These are phyloP conservation scores for Didymella glomerata DNA, from an alignment of 2,329 filamentous ascomycete species.

Conservation along the genomic window DNA sequence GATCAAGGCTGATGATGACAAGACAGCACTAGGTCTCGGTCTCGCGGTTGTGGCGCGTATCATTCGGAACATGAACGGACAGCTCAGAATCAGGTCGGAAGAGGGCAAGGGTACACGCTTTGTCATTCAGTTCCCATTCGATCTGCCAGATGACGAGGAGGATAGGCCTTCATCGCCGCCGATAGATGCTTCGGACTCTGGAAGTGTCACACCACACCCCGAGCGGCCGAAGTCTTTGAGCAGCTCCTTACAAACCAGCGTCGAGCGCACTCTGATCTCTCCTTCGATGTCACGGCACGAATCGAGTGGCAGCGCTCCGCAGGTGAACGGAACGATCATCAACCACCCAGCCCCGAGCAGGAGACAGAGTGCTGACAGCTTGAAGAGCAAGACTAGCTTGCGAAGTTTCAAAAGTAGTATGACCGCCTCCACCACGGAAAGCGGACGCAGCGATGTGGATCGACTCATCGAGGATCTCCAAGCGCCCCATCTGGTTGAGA, in stretches of 20 bases:
- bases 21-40: constrained; percentile 75
- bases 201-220: constrained; percentile 34
- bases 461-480: constrained; percentile 76
- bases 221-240: constrained; percentile 12
- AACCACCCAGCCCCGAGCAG: constrained; percentile 22
- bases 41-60: constrained; percentile 88
- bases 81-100: constrained; percentile 83
- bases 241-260: constrained; percentile 34
- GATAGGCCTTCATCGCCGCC: not conserved
- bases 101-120: constrained; percentile 84
- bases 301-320: constrained; percentile 24
- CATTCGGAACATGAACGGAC: constrained; percentile 89
- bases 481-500: constrained; percentile 57
- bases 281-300: constrained; percentile 37
- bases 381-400: constrained; percentile 60
- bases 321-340: constrained; percentile 14
- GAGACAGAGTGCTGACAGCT: constrained; percentile 53
- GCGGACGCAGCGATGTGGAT: constrained; percentile 70
- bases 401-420: constrained; percentile 58
- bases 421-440: constrained; percentile 51
- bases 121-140: constrained; percentile 79
- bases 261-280: constrained; percentile 70
- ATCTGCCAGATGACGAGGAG: constrained; percentile 61
- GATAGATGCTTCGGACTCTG: constrained; percentile 26
- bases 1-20: constrained; percentile 43